Conservation (phyloP, 768 basidiomycete genomes). For the Pluteus cervinus region DNA sequence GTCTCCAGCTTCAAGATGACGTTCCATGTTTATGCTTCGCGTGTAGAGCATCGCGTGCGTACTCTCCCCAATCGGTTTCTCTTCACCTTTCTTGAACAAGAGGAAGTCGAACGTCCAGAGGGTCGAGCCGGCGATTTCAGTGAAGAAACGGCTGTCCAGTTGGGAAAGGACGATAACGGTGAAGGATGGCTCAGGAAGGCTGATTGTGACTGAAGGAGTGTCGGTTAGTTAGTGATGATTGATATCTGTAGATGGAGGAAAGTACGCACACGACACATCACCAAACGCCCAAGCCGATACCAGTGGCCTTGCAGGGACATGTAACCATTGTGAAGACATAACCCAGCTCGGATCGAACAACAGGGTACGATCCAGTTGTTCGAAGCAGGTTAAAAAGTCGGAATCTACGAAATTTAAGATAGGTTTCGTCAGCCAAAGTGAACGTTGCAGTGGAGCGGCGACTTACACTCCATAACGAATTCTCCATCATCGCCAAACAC, state of each 20-base stretch:
- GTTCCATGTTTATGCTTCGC: constrained; percentile 37
- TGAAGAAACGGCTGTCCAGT: constrained; percentile 43
- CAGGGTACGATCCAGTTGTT: constrained; percentile 35
- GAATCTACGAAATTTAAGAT: constrained; percentile 17
- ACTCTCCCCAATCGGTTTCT: constrained; percentile 30
- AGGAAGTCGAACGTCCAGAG: constrained; percentile 46
- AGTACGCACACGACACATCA: constrained; percentile 44
- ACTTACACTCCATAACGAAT: constrained; percentile 45
- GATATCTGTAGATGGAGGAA: not conserved
- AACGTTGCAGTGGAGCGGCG: not conserved
- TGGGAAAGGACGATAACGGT: constrained; percentile 50
- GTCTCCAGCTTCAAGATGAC: constrained; percentile 33
- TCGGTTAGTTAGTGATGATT: not conserved
- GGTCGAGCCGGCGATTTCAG: constrained; percentile 36
- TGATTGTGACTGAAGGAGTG: constrained; percentile 34
- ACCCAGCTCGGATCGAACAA: constrained; percentile 45
- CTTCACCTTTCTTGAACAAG: constrained; percentile 41
- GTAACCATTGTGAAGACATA: constrained; percentile 43
- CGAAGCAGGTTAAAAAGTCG: constrained; percentile 39
- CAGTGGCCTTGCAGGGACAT: constrained; percentile 34
- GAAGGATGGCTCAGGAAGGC: constrained; percentile 30
- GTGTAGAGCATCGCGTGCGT: constrained; percentile 28
- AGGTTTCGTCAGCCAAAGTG: no score
- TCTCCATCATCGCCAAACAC: constrained; percentile 42
- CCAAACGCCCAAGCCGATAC: constrained; percentile 47